Base-by-base conservation (phyloP, 1,284 basidiomycete species). In the Blastosporella zonata region DNA sequence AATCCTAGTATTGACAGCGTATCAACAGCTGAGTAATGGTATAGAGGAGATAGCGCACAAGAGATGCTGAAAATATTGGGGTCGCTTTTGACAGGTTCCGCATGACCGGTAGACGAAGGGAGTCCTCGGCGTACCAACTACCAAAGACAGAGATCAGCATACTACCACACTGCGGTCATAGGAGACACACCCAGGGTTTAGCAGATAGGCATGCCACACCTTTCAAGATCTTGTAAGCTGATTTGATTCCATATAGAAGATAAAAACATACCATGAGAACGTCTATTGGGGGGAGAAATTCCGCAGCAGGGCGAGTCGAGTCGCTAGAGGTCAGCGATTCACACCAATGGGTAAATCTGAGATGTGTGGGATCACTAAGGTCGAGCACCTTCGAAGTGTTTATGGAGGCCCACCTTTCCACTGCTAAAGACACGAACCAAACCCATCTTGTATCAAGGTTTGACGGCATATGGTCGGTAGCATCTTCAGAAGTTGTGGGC, bases 131-230 rank as follows among this genome's bases (percentile, higher is more conserved):
- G 47, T 71, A 74, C 66, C 68, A 71, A 2, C 73, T 75, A 29
- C 3, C 18, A 35, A 3, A 23, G 17, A 23, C 38, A 10, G 43
- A 18, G n/a, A 46, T 13, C 6, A 28, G 10, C 3, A 4, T 12
- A 23, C 12, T 31, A 41, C 21, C 8, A n/a, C 18, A 8, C 2
- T 2, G n/a, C 17, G 6, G n/a, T 20, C 6, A 4, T 1, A 18
- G 12, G 15, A 38, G n/a, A 52, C 61, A 7, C 55, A 74, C 73
- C 63, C 57, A 5, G 74, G 74, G 52, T 74, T 76, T 2, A 79
- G 61, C 60, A 75, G 59, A 55, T 79, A 78, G 1, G 76, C 59
- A 54, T 79, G 76, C 73, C 75, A 77, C 6, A 68, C 64, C 65
- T 66, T 25, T 13, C 15, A n/a, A 10, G 34, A 12, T 10, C 6